Evolutionary conservation across 2,329 filamentous ascomycete genomes (phyloP).

Genomic region (Aspergillus tubingensis): DNA sequence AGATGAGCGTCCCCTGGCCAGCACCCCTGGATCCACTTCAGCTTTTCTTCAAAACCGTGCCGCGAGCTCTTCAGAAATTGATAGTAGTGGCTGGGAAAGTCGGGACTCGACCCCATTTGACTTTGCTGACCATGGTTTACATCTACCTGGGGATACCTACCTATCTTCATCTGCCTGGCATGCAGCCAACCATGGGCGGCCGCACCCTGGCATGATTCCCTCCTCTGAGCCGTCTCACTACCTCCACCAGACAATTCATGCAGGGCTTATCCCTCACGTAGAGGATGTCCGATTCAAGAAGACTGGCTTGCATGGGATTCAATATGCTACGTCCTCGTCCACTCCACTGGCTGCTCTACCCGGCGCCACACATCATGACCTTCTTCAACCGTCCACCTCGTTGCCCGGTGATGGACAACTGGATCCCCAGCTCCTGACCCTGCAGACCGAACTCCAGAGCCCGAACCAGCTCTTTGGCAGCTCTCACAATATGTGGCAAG

Average conservation of each 20-base stretch:
- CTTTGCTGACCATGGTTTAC: slow-evolving; percentile 22
- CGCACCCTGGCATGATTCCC: slow-evolving; percentile 50
- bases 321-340: slow-evolving; percentile 30
- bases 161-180: slow-evolving; percentile 53
- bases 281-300: slow-evolving; percentile 50
- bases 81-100: slow-evolving; percentile 31
- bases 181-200: slow-evolving; percentile 51
- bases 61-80: slow-evolving; percentile 30
- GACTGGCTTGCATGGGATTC: slow-evolving; percentile 31
- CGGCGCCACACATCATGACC: slow-evolving; percentile 45
- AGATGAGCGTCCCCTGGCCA: slow-evolving; percentile 32
- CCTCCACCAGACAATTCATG: slow-evolving; percentile 53
- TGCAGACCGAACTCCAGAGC: slow-evolving; percentile 18
- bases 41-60: slow-evolving; percentile 25
- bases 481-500: slow-evolving; percentile 28
- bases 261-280: slow-evolving; percentile 38
- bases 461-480: slow-evolving; percentile 18
- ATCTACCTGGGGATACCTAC: slow-evolving; percentile 28
- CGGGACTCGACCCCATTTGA: slow-evolving; percentile 41
- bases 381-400: slow-evolving; percentile 41
- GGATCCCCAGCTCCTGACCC: slow-evolving; percentile 46
- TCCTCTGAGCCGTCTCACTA: slow-evolving; percentile 52
- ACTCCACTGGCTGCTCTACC: slow-evolving; percentile 46
- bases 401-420: slow-evolving; percentile 35
- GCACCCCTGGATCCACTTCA: slow-evolving; percentile 23